Base-by-base conservation (phyloP, 2,329 filamentous ascomycete genomes). In the Curvularia verruculosa region DNA sequence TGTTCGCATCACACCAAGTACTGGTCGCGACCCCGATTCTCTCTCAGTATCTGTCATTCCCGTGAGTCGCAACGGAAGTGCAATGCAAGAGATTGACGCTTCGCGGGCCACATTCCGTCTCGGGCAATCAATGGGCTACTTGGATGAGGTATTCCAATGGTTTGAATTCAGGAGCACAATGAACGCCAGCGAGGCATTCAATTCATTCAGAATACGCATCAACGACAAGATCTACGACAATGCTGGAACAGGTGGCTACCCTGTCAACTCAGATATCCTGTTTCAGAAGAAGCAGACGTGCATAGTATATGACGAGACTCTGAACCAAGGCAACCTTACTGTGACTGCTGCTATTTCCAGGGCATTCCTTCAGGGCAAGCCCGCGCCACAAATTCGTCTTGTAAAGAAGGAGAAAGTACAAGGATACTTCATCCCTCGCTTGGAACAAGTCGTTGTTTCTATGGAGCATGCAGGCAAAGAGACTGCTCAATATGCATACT, bases 1-100 rank as follows among this genome's bases (percentile, higher is more conserved):
- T 9, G 60, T 69, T n/a, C 60, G 58, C 6, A 58, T 51, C 21
- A 52, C 58, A 9, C 19, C 49, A n/a, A 36, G 41, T 7, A 59
- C 60, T 12, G 58, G 49, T 10, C 54, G 54, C n/a, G 39, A 56
- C 29, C 13, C 39, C 15, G 28, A 47, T 21, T 44, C 21, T 0
- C 52, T 61, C 19, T 53, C 52, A 3, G 52, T 43, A 19, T 34
- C 49, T 15, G 39, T 61, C 19, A 49, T 60, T 1, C 58, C 55
- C 10, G 24, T 43, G 0, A 43, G 31, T 23, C 59, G 40, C 49
- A 53, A 49, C 3, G 52, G 52, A 7, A 53, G 9, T 24, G 15
- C 31, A 12, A 10, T 23, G 8, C 13, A 44, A 4, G 52, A 53
- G 23, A 54, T 61, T 19, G 4, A 43, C 2, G 37, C 56, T 8